phyloP scores from a whole-genome alignment of 257 asterid species.

The Nicotiana paniculata region DNA sequence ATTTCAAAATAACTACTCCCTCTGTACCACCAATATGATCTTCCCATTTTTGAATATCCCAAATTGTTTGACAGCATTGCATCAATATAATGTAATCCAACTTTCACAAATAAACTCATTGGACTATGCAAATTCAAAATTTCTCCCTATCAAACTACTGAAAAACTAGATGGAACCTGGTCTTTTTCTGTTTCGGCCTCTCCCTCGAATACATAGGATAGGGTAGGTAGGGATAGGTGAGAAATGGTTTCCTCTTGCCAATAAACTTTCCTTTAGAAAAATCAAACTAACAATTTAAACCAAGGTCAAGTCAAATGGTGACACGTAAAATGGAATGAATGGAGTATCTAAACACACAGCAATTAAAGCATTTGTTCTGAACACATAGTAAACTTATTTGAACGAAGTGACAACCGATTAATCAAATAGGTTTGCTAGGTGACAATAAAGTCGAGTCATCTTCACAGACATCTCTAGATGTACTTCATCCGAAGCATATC shows the following conservation, averaged over 20 bases:
- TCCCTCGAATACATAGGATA: too few relatives aligned
- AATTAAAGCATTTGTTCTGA: neutral
- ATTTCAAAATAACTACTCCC: neutral
- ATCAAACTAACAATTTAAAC: neutral
- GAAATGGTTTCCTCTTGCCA: too few relatives aligned
- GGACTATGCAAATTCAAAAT: neutral
- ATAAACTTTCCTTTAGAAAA: neutral
- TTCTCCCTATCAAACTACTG: neutral
- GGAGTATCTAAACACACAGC: neutral
- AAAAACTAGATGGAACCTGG: neutral
- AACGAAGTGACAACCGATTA: neutral
- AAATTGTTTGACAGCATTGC: neutral
- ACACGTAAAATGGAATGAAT: neutral
- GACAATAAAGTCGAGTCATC: neutral
- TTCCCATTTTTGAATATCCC: neutral
- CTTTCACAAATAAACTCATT: neutral
- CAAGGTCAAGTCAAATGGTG: neutral
- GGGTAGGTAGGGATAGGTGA: too few relatives aligned
- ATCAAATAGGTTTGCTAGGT: neutral
- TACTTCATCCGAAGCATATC: neutral
- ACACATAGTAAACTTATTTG: neutral
- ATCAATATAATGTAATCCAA: neutral
- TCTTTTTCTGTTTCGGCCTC: too few relatives aligned
- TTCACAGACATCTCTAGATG: neutral
- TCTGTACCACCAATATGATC: neutral